Evolutionary conservation across 129 eudicot genomes (phyloP).

Genomic region (Tanacetum coccineum): DNA sequence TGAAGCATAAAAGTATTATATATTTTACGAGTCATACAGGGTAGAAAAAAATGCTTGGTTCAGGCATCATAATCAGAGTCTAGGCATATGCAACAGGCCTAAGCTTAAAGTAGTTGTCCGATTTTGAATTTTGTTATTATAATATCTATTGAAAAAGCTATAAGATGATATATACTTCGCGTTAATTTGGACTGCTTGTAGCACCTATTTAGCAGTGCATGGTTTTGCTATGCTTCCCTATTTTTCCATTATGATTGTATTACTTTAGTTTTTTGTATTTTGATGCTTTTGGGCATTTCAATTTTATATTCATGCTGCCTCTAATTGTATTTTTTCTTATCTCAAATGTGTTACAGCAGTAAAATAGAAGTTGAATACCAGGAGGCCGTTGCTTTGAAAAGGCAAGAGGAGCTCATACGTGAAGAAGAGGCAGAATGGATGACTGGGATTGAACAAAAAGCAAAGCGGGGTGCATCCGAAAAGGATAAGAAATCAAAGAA

Average conservation of each 20-base stretch:
- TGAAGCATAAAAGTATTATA: too few relatives aligned
- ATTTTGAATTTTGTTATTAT: too few relatives aligned
- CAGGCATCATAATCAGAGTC: too few relatives aligned
- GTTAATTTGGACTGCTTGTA: not conserved
- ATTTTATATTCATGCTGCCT: not conserved
- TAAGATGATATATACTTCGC: not conserved
- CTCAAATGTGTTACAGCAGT: conserved; percentile 33
- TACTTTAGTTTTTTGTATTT: not conserved
- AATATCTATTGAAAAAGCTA: not conserved
- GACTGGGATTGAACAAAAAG: conserved; percentile 68
- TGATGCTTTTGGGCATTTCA: not conserved
- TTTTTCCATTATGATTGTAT: not conserved
- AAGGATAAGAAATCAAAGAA: conserved; percentile 89
- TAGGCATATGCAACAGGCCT: too few relatives aligned
- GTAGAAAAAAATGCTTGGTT: too few relatives aligned
- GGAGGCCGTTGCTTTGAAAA: conserved; percentile 75
- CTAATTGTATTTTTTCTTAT: not conserved
- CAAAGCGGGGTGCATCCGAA: conserved; percentile 49
- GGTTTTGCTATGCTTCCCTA: not conserved
- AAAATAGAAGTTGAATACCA: conserved; percentile 82
- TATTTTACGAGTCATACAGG: too few relatives aligned
- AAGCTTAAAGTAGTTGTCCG: too few relatives aligned
- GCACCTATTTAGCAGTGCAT: not conserved
- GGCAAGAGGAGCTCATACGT: conserved; percentile 91
- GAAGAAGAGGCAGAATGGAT: conserved; percentile 84